These are phyloP conservation scores for Geotrichum reessii DNA, from an alignment of 1,139 yeast species.

Conservation along the genomic window DNA sequence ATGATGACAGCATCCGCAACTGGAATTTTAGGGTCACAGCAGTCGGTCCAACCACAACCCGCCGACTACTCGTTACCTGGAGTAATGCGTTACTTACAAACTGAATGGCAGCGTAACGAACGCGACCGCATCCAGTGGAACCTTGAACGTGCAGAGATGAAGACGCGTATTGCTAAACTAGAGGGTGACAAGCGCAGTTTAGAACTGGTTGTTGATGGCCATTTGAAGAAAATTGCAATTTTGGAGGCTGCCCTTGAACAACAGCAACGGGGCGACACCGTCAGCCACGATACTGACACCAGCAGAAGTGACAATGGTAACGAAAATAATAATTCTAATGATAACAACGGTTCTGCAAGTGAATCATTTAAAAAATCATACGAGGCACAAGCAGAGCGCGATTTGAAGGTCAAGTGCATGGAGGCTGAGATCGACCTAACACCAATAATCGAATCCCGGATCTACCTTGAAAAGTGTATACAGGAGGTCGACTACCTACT, in stretches of 20 bases:
- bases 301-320: neutral
- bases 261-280: neutral
- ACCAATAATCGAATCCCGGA: constrained; percentile 32
- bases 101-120: constrained; percentile 53
- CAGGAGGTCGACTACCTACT: constrained; percentile 36
- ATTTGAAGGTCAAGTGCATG: neutral
- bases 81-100: constrained; percentile 53
- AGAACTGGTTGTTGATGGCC: constrained; percentile 30
- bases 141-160: constrained; percentile 50
- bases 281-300: neutral
- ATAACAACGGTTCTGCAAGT: neutral
- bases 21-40: neutral
- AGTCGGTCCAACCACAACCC: constrained; percentile 20
- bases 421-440: constrained; percentile 25
- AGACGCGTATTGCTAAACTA: constrained; percentile 39
- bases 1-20: neutral
- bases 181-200: constrained; percentile 40
- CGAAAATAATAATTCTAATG: neutral
- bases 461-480: constrained; percentile 35
- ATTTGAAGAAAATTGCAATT: constrained; percentile 30
- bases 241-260: constrained; percentile 23
- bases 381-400: neutral
- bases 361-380: neutral
- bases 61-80: constrained; percentile 41
- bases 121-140: constrained; percentile 55